A percentile compares a stretch with the other conserved stretches of the same genome.
Conservation (phyloP, 2,329 filamentous ascomycete genomes). For the Aspergillus novoparasiticus region DNA sequence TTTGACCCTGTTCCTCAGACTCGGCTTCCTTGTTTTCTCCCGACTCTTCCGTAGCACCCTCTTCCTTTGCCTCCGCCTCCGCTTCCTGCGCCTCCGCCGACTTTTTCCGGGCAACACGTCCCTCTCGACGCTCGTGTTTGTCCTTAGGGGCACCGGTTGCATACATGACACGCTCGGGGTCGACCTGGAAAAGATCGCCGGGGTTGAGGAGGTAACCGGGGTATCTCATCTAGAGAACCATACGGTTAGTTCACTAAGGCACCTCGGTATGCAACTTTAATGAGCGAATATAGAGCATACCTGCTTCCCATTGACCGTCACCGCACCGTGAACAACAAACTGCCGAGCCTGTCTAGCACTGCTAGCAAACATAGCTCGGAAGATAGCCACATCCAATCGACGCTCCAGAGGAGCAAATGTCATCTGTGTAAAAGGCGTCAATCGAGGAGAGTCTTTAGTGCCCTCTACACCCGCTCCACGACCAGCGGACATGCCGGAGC, state of each 20-base stretch:
- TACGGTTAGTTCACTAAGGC: slow-evolving; percentile 8
- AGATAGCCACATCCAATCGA: slow-evolving; percentile 90
- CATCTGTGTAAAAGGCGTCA: slow-evolving; percentile 94
- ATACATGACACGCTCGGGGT: slow-evolving; percentile 82
- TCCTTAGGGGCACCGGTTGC: slow-evolving; percentile 78
- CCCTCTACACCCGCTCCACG: slow-evolving; percentile 71
- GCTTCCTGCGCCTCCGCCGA: slow-evolving; percentile 26
- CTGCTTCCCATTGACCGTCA: slow-evolving; percentile 96
- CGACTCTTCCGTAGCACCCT: slow-evolving; percentile 29
- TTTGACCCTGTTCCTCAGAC: slow-evolving; percentile 28
- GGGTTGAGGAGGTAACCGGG: slow-evolving; percentile 94
- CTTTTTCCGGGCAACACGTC: slow-evolving; percentile 32
- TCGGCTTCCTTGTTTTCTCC: slow-evolving; percentile 31
- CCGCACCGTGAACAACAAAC: slow-evolving; percentile 88
- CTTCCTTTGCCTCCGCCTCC: slow-evolving; percentile 28
- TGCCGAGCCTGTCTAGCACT: slow-evolving; percentile 91
- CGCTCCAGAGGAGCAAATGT: slow-evolving; percentile 88
- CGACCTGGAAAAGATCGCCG: slow-evolving; percentile 97
- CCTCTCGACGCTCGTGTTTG: slow-evolving; percentile 41
- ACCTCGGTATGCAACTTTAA: not conserved
- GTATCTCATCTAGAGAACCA: slow-evolving; percentile 74
- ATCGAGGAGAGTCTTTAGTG: slow-evolving; percentile 20
- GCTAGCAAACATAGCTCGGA: slow-evolving; percentile 89
- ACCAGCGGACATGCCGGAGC: slow-evolving; percentile 79
- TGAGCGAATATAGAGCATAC: slow-evolving; percentile 50